These are phyloP conservation scores for barley (Hordeum vulgare) DNA, from an alignment of 176 grass and related monocot genomes.

Conservation along the genomic window DNA sequence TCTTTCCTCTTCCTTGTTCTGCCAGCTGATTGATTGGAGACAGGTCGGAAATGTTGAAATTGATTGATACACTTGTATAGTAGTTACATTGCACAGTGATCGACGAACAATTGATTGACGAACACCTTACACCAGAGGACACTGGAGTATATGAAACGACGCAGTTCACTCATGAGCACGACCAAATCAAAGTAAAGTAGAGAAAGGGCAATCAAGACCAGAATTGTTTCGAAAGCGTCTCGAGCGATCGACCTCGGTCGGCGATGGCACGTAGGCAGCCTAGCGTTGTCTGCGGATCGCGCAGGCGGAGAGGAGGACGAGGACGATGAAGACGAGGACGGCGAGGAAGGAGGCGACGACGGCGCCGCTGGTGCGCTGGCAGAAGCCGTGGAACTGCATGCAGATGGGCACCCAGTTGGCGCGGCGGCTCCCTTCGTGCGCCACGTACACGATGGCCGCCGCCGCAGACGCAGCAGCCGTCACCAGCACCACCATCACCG, in stretches of 20 bases:
- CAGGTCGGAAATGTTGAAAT: background rate
- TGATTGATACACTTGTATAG: too few species aligned
- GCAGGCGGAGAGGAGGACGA: constrained; percentile 55
- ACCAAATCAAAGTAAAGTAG: background rate
- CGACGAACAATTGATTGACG: background rate
- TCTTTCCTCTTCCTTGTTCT: background rate
- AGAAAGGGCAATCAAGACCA: background rate
- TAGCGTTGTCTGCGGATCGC: constrained; percentile 16
- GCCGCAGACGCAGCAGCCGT: constrained; percentile 43
- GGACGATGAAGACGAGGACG: constrained; percentile 55
- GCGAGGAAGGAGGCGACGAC: constrained; percentile 81
- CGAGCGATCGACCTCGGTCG: background rate
- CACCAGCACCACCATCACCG: constrained; percentile 35
- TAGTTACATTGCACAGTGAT: background rate
- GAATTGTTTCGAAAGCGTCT: background rate
- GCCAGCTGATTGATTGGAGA: background rate
- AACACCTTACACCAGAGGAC: background rate
- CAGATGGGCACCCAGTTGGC: constrained; percentile 92
- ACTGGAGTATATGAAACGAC: background rate
- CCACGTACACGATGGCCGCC: constrained; percentile 68
- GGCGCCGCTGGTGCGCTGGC: constrained; percentile 76
- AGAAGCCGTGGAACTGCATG: constrained; percentile 76
- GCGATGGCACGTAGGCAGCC: background rate
- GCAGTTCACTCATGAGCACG: background rate
- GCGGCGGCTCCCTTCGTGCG: constrained; percentile 53